Conservation (phyloP, 2,329 filamentous ascomycete genomes). For the Colletotrichum acutatum region DNA sequence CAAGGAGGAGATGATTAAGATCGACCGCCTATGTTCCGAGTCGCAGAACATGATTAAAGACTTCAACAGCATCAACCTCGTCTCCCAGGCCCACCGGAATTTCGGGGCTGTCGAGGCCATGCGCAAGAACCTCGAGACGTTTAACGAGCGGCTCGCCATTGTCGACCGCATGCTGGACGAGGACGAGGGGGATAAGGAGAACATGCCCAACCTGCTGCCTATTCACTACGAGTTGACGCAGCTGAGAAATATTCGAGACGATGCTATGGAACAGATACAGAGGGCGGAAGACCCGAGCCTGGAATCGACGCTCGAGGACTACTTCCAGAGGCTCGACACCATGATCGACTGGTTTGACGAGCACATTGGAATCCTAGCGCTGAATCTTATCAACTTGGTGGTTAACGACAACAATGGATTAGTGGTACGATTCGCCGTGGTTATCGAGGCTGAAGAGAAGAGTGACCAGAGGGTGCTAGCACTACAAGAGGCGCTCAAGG, state of each 20-base stretch:
- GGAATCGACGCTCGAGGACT: slow-evolving; percentile 86
- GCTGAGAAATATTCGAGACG: slow-evolving; percentile 92
- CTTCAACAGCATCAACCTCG: slow-evolving; percentile 91
- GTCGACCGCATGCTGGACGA: slow-evolving; percentile 83
- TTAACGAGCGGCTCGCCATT: slow-evolving; percentile 79
- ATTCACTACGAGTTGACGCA: slow-evolving; percentile 94
- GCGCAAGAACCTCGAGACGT: slow-evolving; percentile 89
- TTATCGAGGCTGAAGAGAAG: slow-evolving; percentile 96
- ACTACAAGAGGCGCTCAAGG: slow-evolving; percentile 91
- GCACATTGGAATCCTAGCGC: slow-evolving; percentile 87
- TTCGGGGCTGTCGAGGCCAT: slow-evolving; percentile 95
- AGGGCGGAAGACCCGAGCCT: slow-evolving; percentile 78
- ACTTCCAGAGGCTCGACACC: slow-evolving; percentile 87
- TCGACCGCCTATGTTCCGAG: slow-evolving; percentile 96
- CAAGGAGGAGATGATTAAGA: slow-evolving; percentile 98
- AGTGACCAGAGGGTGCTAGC: slow-evolving; percentile 93
- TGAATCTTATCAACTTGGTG: slow-evolving; percentile 90
- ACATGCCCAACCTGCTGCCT: slow-evolving; percentile 89
- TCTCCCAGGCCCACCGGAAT: slow-evolving; percentile 95
- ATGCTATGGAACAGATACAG: slow-evolving; percentile 96
- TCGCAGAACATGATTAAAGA: slow-evolving; percentile 98
- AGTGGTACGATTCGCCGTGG: slow-evolving; percentile 89
- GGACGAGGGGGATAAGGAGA: slow-evolving; percentile 87
- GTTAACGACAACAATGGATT: slow-evolving; percentile 88
- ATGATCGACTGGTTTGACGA: slow-evolving; percentile 96